Base-by-base conservation (phyloP, 75 land plant genomes). In the Pseudotsuga menziesii region DNA sequence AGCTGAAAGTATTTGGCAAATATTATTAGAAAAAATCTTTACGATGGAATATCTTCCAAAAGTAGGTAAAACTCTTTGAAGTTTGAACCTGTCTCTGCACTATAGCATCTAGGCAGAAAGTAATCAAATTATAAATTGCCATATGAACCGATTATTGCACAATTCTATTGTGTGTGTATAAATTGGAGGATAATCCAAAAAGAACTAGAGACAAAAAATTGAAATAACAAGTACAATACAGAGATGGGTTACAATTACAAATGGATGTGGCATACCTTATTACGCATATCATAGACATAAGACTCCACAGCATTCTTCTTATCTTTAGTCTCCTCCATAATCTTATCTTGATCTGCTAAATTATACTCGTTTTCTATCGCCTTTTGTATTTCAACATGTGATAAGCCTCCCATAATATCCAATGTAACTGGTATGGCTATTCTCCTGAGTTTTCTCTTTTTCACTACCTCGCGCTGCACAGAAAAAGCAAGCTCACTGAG, bases 251-350 rank as follows among this genome's bases (percentile, higher is more conserved):
- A 48, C 54, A 48, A 48, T 48, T 48, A 48, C 54, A 48, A 48
- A 48, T 48, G 54, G 9, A 48, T 11, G 12, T 9, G 9, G 54
- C 11, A 26, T 82, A 91, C 98, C 97, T 96, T 96, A 74, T 96
- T 92, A 29, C 97, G 70, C 93, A 90, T 96, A 66, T 94, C 91
- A 86, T 96, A 96, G 54, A 96, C 93, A 80, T 96, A 94, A 0
- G 99, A 86, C 80, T 96, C 99, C 48, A 96, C 88, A 23, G 97
- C 91, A 89, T 94, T 96, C 82, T 94, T 96, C 82, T 78, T 94
- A 16, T 96, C 94, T 80, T 96, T 96, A n/a, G 99, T 96, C 82
- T 94, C 95, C 81, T 96, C 99, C 99, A 96, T 96, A 27, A 92
- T 84, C 35, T 91, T 83, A 80, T 94, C 99, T 73, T 94, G 97